phyloP scores from a whole-genome alignment of 2,329 filamentous ascomycete species.

The Boeremia exigua region DNA sequence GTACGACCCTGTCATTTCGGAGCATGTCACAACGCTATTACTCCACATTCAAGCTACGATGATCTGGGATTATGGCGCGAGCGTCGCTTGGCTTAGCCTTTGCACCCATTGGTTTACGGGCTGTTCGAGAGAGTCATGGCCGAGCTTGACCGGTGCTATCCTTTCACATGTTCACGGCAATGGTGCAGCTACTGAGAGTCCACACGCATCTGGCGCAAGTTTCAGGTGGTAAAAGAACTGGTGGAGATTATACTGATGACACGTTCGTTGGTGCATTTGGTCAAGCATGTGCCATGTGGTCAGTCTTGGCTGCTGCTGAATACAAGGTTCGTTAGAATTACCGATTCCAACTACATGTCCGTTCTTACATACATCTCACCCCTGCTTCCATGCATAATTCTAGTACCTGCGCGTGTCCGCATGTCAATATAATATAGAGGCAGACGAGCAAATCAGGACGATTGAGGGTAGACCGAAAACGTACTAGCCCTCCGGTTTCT shows the following conservation, averaged over 20 bases:
- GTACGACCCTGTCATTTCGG: not conserved
- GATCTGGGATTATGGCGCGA: conserved; percentile 2
- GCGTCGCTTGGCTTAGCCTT: not conserved
- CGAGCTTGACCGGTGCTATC: conserved; percentile 7
- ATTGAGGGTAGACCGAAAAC: conserved; percentile 1
- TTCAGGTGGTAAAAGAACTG: not conserved
- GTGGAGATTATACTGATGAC: conserved; percentile 3
- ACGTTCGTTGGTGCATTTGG: not conserved
- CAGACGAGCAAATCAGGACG: conserved; percentile 6
- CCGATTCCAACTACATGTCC: conserved; percentile 11
- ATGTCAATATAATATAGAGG: conserved; percentile 6
- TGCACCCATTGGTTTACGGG: not conserved
- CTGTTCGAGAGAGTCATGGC: not conserved
- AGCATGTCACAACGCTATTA: not conserved
- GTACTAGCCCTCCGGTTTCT: conserved; percentile 17
- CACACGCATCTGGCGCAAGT: not conserved
- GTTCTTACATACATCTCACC: conserved; percentile 8
- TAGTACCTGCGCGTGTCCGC: conserved; percentile 17
- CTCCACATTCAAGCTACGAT: conserved; percentile 1
- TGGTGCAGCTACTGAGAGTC: conserved; percentile 1
- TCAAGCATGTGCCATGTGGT: not conserved
- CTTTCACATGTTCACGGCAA: not conserved
- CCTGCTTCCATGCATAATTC: conserved; percentile 17
- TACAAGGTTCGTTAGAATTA: conserved; percentile 17
- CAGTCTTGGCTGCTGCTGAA: conserved; percentile 5